These are phyloP conservation scores for Aspergillus texensis DNA, from an alignment of 2,329 filamentous ascomycete species.

Conservation along the genomic window DNA sequence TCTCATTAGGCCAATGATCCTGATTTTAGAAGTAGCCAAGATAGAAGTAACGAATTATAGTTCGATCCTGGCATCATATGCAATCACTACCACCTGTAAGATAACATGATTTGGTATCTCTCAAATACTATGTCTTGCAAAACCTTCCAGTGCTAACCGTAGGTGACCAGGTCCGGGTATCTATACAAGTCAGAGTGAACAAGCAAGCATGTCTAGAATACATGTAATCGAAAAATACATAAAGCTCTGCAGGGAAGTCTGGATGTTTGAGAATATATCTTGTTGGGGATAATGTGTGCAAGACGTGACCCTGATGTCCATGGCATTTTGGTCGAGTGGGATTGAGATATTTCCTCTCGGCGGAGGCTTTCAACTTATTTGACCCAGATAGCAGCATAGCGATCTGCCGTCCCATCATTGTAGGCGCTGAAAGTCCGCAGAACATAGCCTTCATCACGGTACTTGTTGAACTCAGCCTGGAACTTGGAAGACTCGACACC, in stretches of 20 bases:
- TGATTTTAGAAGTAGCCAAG: not conserved
- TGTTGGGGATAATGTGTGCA: no score
- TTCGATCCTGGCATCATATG: not conserved
- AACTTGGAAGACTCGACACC: conserved; percentile 14
- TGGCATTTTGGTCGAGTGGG: no score
- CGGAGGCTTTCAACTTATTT: not conserved
- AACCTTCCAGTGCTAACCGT: not conserved
- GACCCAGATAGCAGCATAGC: conserved; percentile 18
- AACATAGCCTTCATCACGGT: conserved; percentile 15
- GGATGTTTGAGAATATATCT: not conserved
- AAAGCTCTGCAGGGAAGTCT: not conserved
- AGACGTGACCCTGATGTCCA: no score
- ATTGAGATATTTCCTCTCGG: no score
- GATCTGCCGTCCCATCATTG: conserved; percentile 11
- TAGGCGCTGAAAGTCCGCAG: conserved; percentile 15
- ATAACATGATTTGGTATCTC: not conserved
- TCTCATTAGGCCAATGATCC: not conserved
- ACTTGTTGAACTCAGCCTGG: conserved; percentile 15
- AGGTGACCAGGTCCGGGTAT: no score
- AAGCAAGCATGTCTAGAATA: not conserved
- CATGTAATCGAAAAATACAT: not conserved
- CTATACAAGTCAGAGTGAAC: no score
- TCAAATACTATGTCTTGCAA: not conserved
- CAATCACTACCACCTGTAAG: no score
- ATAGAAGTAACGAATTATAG: not conserved